Evolutionary conservation across 192 early-diverging fungal species (phyloP), one percentile per base, ranked within the genome.

Genomic region (Lobulomyces angularis): DNA sequence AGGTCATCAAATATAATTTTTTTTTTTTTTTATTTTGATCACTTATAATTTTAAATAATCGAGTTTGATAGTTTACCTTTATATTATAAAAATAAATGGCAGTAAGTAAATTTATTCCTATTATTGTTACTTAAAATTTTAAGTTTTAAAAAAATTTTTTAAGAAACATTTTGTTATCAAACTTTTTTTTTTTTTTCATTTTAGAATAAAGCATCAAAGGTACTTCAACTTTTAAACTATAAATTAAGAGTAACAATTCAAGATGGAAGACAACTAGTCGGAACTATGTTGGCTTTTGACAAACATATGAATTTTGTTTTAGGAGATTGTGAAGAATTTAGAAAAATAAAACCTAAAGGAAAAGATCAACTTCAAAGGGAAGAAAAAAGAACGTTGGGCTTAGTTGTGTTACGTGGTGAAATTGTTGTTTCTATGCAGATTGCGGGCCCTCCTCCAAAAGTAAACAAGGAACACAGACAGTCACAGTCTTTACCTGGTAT

Each of bases 261-360:
- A 20, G 95, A 99, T 59, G 82, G 85, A 35, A 80, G 95, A 36
- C 82, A 82, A 4, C 60, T 99, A 48, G 80, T 92, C 7, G 95
- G 95, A 25, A 89, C 95, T 51, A 95, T 99, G 92, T 70, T 99
- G 28, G 95, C 95, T 14, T 99, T 99, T 49, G 95, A 99, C 65
- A 93, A 94, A 59, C 87, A 99, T 61, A 99, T 99, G 95, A 99
- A 99, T 53, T 69, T 99, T 37, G 95, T 99, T 14, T 72, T 99
- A 17, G 71, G 88, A 20, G 95, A 99, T 58, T 90, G 87, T 66
- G 86, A 99, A 59, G 95, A 99, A 58, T 91, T 90, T 56, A 78
- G 95, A 32, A 83, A 77, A 41, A 67, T 95, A 42, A 93, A 88
- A 46, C 51, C 72, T n/a, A 89, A 89, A 58, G 74, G 63, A 29